Base-by-base conservation (phyloP, 495 filamentous ascomycete species). In the Pseudoneurospora amorphoporcata region DNA sequence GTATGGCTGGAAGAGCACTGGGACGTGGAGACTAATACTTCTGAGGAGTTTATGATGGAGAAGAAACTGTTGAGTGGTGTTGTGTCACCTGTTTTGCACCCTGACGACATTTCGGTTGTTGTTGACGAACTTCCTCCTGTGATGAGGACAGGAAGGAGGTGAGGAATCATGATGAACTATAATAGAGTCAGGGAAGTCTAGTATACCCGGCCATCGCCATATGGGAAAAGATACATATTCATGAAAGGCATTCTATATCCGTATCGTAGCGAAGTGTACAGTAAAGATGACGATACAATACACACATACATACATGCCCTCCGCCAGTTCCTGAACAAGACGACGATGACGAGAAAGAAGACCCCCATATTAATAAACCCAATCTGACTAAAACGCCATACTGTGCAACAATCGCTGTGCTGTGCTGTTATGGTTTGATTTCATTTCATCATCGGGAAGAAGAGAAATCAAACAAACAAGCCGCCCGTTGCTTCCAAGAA, bases 41-140 rank as follows among this genome's bases (percentile, higher is more conserved):
- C 89, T 69, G 94, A 97, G 83, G 95, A 97, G 83, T 97, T 97
- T 77, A 91, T 94, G 81, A 95, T 98, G 87, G 94, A 97, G 84
- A 96, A 92, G 87, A 94, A 98, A 89, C 94, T 93, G 85, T 88
- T 98, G 72, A 58, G 47, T 23, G 10, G 47, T 58, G 12, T 65
- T 65, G 14, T 17, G 23, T 65, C 53, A 32, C 53, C 47, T 5
- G 12, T 14, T 35, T 37, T 65, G 23, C 39, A 40, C 10, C 10
- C 10, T 8, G 29, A 35, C 53, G 17, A 32, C 23, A 23, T 32
- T 65, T 65, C 2, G 14, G 1, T 8, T 65, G 16, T 35, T 8
- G 32, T 37, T 65, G 29, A 65, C 14, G 53, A 65, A 65, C 53
- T 35, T 65, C 53, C 14, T 65, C 47, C 6, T 3, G 53, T 4